These are phyloP conservation scores for Schizonepeta tenuifolia DNA, from an alignment of 257 asterid genomes.

Conservation along the genomic window DNA sequence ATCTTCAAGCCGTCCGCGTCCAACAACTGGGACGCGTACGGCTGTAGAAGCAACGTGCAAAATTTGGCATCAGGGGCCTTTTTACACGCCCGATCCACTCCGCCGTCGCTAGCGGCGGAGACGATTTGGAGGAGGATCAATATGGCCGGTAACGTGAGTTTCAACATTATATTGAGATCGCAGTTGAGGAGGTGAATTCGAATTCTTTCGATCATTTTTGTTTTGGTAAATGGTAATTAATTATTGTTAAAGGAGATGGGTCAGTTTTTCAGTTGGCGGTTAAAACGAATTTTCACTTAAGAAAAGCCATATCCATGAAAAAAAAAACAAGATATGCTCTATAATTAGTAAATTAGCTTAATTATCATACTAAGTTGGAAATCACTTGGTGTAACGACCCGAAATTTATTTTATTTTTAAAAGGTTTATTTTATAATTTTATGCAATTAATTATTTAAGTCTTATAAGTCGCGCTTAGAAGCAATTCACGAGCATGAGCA, in stretches of 20 bases:
- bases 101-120: background rate
- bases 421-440: too few relatives aligned
- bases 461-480: too few relatives aligned
- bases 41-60: slow-evolving; percentile 1
- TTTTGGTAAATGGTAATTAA: background rate
- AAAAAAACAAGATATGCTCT: too few relatives aligned
- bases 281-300: background rate
- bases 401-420: too few relatives aligned
- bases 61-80: background rate
- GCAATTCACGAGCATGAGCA: too few relatives aligned
- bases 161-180: slow-evolving; percentile 4
- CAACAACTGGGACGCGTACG: background rate
- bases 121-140: background rate
- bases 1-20: background rate
- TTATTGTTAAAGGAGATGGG: background rate
- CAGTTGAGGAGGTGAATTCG: background rate
- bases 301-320: too few relatives aligned
- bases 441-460: too few relatives aligned
- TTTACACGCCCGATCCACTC: background rate
- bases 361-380: too few relatives aligned
- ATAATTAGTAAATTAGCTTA: too few relatives aligned
- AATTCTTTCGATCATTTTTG: background rate
- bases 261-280: background rate
- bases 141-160: background rate
- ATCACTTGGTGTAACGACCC: too few relatives aligned